A percentile compares a stretch with the other conserved stretches of the same genome.
These are phyloP conservation scores for Botrytis fragariae DNA, from an alignment of 2,329 filamentous ascomycete species.

Conservation along the genomic window DNA sequence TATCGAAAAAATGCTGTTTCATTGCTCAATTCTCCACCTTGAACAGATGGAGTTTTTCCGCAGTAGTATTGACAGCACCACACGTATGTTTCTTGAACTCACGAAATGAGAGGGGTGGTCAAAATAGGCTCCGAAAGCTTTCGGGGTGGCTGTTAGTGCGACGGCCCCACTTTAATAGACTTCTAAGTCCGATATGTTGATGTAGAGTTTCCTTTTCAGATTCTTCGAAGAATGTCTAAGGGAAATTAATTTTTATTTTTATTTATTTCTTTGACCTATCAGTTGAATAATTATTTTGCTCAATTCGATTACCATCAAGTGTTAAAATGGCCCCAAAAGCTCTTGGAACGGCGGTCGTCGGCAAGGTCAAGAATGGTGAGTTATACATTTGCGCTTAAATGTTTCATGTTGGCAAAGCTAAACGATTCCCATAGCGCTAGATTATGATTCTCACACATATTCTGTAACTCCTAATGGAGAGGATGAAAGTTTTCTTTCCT, in stretches of 20 bases:
- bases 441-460: background rate
- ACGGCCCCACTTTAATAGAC: background rate
- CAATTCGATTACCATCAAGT: background rate
- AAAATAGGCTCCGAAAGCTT: background rate
- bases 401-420: background rate
- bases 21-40: background rate
- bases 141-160: background rate
- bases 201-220: background rate
- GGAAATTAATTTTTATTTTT: background rate
- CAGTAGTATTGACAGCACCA: background rate
- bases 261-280: background rate
- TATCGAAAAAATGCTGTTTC: background rate
- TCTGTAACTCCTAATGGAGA: background rate
- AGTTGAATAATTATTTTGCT: background rate
- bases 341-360: background rate
- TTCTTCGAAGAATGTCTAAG: background rate
- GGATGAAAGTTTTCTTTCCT: background rate
- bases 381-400: background rate
- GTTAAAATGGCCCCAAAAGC: background rate
- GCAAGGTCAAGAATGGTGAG: background rate
- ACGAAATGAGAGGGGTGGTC: background rate
- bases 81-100: background rate
- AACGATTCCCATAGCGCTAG: background rate
- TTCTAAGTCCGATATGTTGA: background rate
- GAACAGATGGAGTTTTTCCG: background rate